These are phyloP conservation scores for Melocanna baccifera DNA, from an alignment of 176 grass and related monocot genomes.

Conservation along the genomic window DNA sequence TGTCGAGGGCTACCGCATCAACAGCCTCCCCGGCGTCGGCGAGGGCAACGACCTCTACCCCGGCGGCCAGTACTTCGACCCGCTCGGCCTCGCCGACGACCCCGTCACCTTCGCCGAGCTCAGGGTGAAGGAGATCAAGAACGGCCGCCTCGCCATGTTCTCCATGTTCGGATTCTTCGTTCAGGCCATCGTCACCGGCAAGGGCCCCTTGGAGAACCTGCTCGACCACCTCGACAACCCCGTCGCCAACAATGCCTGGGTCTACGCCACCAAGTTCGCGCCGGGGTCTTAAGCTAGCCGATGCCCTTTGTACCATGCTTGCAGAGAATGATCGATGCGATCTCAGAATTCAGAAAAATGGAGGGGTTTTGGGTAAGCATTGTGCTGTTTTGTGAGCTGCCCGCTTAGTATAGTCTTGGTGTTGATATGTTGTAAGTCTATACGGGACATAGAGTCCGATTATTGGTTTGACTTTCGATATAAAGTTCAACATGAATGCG, in stretches of 20 bases:
- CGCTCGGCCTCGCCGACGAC: slow-evolving; percentile 85
- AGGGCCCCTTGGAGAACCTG: slow-evolving; percentile 91
- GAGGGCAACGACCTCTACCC: slow-evolving; percentile 96
- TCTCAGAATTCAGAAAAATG: slow-evolving; percentile 19
- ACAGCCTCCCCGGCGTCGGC: slow-evolving; percentile 76
- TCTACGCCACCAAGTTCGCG: slow-evolving; percentile 87
- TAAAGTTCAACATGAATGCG: neutral
- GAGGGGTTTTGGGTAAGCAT: neutral
- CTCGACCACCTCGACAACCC: slow-evolving; percentile 87
- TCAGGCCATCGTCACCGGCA: slow-evolving; percentile 89
- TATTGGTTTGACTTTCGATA: neutral
- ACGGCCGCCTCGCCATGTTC: slow-evolving; percentile 92
- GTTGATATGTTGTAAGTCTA: neutral
- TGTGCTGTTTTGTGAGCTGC: neutral
- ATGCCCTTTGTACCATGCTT: neutral
- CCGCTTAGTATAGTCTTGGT: neutral
- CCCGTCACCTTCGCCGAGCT: slow-evolving; percentile 77
- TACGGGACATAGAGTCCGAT: neutral
- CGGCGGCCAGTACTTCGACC: slow-evolving; percentile 90
- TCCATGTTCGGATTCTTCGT: slow-evolving; percentile 96
- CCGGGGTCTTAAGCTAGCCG: slow-evolving; percentile 53
- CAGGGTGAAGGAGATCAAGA: slow-evolving; percentile 98
- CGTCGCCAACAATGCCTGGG: slow-evolving; percentile 94
- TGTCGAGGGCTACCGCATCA: slow-evolving; percentile 91
- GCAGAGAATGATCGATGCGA: neutral